Percentiles rank a stretch among this genome's conserved stretches.
phyloP scores from a whole-genome alignment of 257 asterid genomes.

The Gynochthodes officinalis region DNA sequence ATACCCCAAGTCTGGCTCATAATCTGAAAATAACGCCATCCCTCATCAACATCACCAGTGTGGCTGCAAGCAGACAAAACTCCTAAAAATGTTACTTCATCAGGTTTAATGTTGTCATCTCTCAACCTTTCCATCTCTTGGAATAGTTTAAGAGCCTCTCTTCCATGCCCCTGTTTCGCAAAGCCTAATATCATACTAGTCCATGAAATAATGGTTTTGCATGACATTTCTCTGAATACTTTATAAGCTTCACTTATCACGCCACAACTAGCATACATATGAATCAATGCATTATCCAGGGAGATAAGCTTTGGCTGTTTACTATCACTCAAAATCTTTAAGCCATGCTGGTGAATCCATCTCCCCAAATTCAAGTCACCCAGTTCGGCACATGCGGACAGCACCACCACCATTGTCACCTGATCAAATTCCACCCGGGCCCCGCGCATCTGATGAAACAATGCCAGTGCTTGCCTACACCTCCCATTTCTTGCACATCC shows the following conservation, averaged over 20 bases:
- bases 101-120: constrained; percentile 40
- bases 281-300: constrained; percentile 60
- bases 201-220: constrained; percentile 65
- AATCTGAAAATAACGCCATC: constrained; percentile 44
- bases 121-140: constrained; percentile 48
- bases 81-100: constrained; percentile 62
- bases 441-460: constrained; percentile 49
- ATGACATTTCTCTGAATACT: constrained; percentile 46
- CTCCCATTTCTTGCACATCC: constrained; percentile 64
- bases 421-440: constrained; percentile 53
- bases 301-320: constrained; percentile 37
- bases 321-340: constrained; percentile 24
- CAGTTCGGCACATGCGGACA: constrained; percentile 78
- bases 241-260: constrained; percentile 51
- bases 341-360: constrained; percentile 53
- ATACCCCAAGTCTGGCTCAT: constrained; percentile 60
- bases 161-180: constrained; percentile 71
- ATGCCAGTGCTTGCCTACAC: constrained; percentile 48
- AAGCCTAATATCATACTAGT: constrained; percentile 67
- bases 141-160: constrained; percentile 54
- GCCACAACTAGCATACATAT: constrained; percentile 88
- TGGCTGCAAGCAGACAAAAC: constrained; percentile 80
- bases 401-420: constrained; percentile 58
- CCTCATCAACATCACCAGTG: constrained; percentile 59
- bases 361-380: constrained; percentile 60